These are phyloP conservation scores for Bimuria novae-zelandiae DNA, from an alignment of 2,329 filamentous ascomycete species.

Conservation along the genomic window DNA sequence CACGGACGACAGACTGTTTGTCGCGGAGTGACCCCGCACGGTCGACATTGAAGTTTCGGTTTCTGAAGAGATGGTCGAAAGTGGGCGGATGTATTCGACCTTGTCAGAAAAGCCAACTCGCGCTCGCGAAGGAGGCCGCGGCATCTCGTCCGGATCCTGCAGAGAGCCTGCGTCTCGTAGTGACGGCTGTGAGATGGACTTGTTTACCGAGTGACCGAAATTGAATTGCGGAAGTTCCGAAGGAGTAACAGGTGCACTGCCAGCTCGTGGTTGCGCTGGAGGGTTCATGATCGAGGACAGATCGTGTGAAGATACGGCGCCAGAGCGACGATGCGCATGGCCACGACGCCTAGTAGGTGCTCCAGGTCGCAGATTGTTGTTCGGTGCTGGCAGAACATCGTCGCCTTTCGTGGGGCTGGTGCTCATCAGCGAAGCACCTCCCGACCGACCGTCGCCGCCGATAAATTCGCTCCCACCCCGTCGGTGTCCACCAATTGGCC, in stretches of 20 bases:
- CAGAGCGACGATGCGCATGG: conserved; percentile 80
- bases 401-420: conserved; percentile 71
- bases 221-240: conserved; percentile 52
- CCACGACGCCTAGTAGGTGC: conserved; percentile 64
- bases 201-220: conserved; percentile 43
- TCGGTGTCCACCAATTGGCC: conserved; percentile 65
- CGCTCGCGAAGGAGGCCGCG: conserved; percentile 57
- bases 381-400: conserved; percentile 61
- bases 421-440: conserved; percentile 63
- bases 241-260: conserved; percentile 68
- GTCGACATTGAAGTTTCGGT: conserved; percentile 76
- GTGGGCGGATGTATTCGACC: conserved; percentile 79
- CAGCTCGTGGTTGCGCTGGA: conserved; percentile 58
- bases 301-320: conserved; percentile 82
- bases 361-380: conserved; percentile 53
- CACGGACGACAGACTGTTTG: conserved; percentile 79
- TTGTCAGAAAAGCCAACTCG: conserved; percentile 84
- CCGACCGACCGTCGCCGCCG: conserved; percentile 65
- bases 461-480: conserved; percentile 87
- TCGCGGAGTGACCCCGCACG: conserved; percentile 72
- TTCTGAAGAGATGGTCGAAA: conserved; percentile 84
- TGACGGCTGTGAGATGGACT: conserved; percentile 47
- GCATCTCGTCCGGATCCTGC: conserved; percentile 36
- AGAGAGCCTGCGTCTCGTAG: conserved; percentile 31
- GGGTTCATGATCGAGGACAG: conserved; percentile 71